phyloP scores from a whole-genome alignment of 2,329 filamentous ascomycete species.

The Pseudogymnoascus sp. region DNA sequence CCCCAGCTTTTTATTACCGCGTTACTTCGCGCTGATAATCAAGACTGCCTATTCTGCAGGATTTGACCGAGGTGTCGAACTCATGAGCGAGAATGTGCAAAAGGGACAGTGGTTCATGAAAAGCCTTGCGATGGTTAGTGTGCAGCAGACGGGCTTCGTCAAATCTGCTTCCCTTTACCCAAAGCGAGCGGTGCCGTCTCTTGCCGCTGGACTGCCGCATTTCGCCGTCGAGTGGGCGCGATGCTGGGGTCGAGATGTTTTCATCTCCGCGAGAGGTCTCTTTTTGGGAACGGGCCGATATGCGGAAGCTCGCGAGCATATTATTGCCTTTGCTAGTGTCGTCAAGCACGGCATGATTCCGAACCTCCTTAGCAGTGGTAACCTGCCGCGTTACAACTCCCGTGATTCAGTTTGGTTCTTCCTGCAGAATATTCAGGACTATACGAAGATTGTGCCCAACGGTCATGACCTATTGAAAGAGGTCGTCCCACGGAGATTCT shows the following conservation, averaged over 20 bases:
- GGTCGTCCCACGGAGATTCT: conserved; percentile 72
- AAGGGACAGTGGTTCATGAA: conserved; percentile 84
- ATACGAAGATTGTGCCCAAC: conserved; percentile 70
- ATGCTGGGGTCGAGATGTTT: conserved; percentile 96
- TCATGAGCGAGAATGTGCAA: conserved; percentile 70
- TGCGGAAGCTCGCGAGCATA: conserved; percentile 84
- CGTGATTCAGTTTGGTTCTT: conserved; percentile 98
- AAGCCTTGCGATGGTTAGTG: conserved; percentile 79
- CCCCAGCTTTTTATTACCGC: conserved; percentile 80
- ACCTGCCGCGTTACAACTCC: conserved; percentile 85
- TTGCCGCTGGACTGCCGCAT: conserved; percentile 89
- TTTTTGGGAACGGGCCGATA: conserved; percentile 84
- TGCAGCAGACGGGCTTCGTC: conserved; percentile 83
- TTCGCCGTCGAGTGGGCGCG: conserved; percentile 91
- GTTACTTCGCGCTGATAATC: conserved; percentile 86
- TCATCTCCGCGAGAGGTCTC: conserved; percentile 90
- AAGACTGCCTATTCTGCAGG: conserved; percentile 82
- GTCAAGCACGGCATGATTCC: conserved; percentile 98
- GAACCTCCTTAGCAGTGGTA: conserved; percentile 81
- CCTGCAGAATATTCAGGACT: conserved; percentile 92
- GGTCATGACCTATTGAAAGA: conserved; percentile 66
- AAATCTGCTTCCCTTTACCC: conserved; percentile 89
- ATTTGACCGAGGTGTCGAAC: conserved; percentile 65
- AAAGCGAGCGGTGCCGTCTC: conserved; percentile 69
- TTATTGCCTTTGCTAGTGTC: conserved; percentile 88